phyloP scores from a whole-genome alignment of 2,329 filamentous ascomycete species.

The Pseudophaeomoniella oleicola region DNA sequence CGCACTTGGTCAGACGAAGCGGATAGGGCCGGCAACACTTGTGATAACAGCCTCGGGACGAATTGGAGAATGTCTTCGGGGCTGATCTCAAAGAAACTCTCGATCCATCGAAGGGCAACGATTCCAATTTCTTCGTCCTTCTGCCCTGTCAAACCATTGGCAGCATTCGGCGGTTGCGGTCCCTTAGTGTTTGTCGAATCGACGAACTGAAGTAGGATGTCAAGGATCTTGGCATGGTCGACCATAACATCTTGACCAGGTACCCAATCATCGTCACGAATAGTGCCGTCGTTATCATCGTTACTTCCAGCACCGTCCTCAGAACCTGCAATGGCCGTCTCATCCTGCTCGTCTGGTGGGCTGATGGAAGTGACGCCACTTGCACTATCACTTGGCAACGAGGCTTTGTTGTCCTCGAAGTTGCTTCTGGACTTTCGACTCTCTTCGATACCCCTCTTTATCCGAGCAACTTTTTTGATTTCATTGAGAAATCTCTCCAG shows the following conservation, averaged over 20 bases:
- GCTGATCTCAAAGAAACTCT: constrained; percentile 91
- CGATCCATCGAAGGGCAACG: constrained; percentile 86
- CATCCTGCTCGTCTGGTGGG: constrained; percentile 9
- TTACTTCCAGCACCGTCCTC: constrained; percentile 27
- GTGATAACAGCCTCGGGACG: constrained; percentile 78
- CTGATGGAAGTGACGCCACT: constrained; percentile 11
- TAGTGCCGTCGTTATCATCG: constrained; percentile 41
- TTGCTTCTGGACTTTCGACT: constrained; percentile 60
- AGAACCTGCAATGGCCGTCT: constrained; percentile 18
- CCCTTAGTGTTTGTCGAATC: constrained; percentile 29
- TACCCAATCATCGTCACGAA: constrained; percentile 83
- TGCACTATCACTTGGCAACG: constrained; percentile 2
- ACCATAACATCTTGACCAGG: constrained; percentile 94
- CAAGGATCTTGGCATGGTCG: constrained; percentile 79
- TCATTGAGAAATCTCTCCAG: constrained; percentile 83
- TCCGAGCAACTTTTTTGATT: constrained; percentile 82
- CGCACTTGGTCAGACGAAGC: constrained; percentile 82
- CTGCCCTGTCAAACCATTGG: constrained; percentile 36
- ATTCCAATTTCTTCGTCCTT: constrained; percentile 65
- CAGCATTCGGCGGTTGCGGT: constrained; percentile 6
- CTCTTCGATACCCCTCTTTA: constrained; percentile 85
- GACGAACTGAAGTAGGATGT: constrained; percentile 80
- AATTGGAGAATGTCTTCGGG: constrained; percentile 93
- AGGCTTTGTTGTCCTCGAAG: constrained; percentile 37
- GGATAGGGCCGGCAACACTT: constrained; percentile 86